phyloP scores from a whole-genome alignment of 768 basidiomycete genomes.

The Pleurotus tuber-regium region DNA sequence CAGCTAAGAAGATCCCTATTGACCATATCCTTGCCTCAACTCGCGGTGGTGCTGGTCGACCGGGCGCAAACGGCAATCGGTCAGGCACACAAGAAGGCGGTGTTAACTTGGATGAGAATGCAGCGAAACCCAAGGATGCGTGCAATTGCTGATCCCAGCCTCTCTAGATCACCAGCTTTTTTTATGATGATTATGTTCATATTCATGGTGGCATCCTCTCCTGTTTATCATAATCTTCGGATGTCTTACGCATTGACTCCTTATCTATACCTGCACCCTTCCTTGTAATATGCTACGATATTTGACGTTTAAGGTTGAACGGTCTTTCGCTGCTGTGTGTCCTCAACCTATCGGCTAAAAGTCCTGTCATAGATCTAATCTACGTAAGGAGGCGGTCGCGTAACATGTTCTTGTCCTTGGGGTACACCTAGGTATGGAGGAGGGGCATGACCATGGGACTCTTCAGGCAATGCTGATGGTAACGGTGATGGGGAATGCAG shows the following conservation, averaged over 20 bases:
- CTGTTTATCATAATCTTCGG: slow-evolving; percentile 16
- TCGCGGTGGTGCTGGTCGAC: slow-evolving; percentile 62
- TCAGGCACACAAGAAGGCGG: slow-evolving; percentile 49
- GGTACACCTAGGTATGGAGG: slow-evolving; percentile 70
- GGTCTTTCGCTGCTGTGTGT: neutral
- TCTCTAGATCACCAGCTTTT: slow-evolving; percentile 11
- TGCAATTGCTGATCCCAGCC: slow-evolving; percentile 68
- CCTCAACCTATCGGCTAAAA: neutral
- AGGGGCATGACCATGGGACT: slow-evolving; percentile 60
- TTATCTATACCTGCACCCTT: slow-evolving; percentile 5
- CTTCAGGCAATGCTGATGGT: slow-evolving; percentile 30
- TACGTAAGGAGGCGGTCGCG: slow-evolving; percentile 61
- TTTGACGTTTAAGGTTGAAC: slow-evolving; percentile 4
- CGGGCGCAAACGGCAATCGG: slow-evolving; percentile 54
- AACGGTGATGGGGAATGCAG: slow-evolving; percentile 29
- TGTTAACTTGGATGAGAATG: slow-evolving; percentile 71
- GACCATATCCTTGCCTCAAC: slow-evolving; percentile 91
- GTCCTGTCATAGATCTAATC: slow-evolving; percentile 32
- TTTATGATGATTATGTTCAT: slow-evolving; percentile 30
- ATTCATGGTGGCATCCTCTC: slow-evolving; percentile 13
- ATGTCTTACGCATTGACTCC: slow-evolving; percentile 9
- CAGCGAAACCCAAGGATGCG: slow-evolving; percentile 65
- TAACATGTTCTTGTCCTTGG: slow-evolving; percentile 49
- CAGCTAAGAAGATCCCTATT: slow-evolving; percentile 70
- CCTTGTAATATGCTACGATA: slow-evolving; percentile 18